Base-by-base conservation (phyloP, 768 basidiomycete species). In the Hypsizygus marmoreus region DNA sequence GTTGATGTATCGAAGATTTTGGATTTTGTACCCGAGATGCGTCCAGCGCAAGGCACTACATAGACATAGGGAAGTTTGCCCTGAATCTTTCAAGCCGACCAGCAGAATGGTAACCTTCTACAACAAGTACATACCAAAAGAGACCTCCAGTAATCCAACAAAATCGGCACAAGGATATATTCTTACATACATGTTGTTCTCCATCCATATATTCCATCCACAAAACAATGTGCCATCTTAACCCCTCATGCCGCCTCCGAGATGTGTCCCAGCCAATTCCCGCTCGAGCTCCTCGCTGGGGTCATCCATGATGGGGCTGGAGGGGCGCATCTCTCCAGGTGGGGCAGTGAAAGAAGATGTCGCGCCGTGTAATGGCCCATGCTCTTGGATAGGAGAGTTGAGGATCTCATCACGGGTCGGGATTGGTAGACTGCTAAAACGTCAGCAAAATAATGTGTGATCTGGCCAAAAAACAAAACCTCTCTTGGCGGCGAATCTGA, bases 241-340 rank as follows among this genome's bases (percentile, higher is more conserved):
- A 60, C 57, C 62, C 43, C 60, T 55, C 60, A 59, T 62, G 28
- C 57, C 54, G 23, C 58, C 60, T 40, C 65, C 68, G 11, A 83
- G 58, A 58, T 86, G 86, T 25, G 86, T 82, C 41, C 81, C 79
- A 9, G 86, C 87, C n/a, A 94, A 75, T 63, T 95, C 91, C 33
- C 84, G 81, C 61, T 95, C 92, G 10, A 95, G 79, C 56, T 88
- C 88, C 44, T 83, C 85, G 48, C 86, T 88, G 6, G 91, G 91
- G 57, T 93, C 84, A 53, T 94, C 91, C 73, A 90, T 80, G 50
- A 89, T 72, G 0, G 88, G 89, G 56, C 76, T 84, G n/a, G 77
- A 68, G 3, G 81, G 73, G 39, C 79, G 76, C 41, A 65, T 64
- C n/a, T 51, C 61, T 12, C 59, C 59, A 40, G 64, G 63, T 6